Base-by-base conservation (phyloP, 2,329 filamentous ascomycete species). In the Trichoderma sp. region DNA sequence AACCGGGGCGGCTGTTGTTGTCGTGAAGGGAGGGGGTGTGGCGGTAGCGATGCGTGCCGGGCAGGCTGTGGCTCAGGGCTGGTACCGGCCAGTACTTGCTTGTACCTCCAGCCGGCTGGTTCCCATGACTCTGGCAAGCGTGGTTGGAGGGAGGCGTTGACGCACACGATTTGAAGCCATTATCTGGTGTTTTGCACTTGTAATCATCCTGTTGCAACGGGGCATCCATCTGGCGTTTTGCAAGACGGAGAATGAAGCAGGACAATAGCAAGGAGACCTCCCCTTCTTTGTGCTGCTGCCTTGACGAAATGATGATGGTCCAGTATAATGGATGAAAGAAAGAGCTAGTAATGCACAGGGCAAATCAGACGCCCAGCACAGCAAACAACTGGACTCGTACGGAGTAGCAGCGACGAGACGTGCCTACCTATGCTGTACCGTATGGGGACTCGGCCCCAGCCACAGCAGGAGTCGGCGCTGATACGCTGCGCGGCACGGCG, bases 11-110 rank as follows among this genome's bases (percentile, higher is more conserved):
- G 64, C 64, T 67, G 39, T 26, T 52, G 56, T 32, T 24, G 32
- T 39, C 16, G 16, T 58, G 18, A 46, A 34, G 21, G 60, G 60
- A 55, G 67, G 67, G 39, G 67, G 67, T 11, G 67, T 69, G 52
- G 32, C 26, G 46, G 10, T 52, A 69, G 54, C 46, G 26, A 6
- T 26, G 21, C 37, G 11, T n/a, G 21, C 37, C n/a, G 21, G 26
- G 13, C 46, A 14, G 30, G 46, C 24, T 59, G 43, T 59, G 37
- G 32, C 67, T 54, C 34, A 34, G 34, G 49, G 55, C 46, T 43
- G 49, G 66, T 68, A 63, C 66, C 51, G 18, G 49, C 59, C 51
- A 43, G 66, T 68, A 55, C 66, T 63, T 32, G 51, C 26, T 63
- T 51, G 56, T 60, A 58, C 51, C 43, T 37, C 39, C 32, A 37